Percentiles rank a stretch among this genome's conserved stretches.
Conservation (phyloP, 2,329 filamentous ascomycete species). For the Plenodomus lindquistii region DNA sequence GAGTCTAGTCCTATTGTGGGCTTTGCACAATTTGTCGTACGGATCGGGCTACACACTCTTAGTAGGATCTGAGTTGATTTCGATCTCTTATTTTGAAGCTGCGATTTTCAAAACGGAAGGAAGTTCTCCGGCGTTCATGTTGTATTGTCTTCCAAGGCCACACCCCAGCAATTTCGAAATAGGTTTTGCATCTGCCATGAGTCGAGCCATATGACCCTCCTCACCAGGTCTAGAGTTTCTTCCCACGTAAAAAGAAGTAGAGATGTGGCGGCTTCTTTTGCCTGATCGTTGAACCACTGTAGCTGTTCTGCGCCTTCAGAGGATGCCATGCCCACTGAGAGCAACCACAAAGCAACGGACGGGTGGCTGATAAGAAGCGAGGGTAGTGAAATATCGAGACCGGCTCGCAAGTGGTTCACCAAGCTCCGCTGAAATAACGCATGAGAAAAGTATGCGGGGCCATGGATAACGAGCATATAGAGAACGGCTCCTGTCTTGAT, state of each 20-base stretch:
- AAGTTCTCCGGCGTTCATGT: too few relatives aligned
- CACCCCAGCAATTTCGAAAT: slow-evolving; percentile 14
- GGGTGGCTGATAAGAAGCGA: slow-evolving; percentile 19
- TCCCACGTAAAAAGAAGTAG: slow-evolving; percentile 10
- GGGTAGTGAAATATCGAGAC: slow-evolving; percentile 61
- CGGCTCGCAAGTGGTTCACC: slow-evolving; percentile 10
- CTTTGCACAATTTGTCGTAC: background rate
- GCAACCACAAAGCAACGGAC: slow-evolving; percentile 19
- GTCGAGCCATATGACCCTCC: slow-evolving; percentile 16
- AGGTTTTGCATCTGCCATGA: slow-evolving; percentile 1
- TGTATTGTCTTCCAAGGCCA: background rate
- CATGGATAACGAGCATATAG: slow-evolving; percentile 60
- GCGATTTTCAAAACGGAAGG: too few relatives aligned
- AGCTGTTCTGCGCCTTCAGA: slow-evolving; percentile 9
- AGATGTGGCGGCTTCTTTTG: background rate
- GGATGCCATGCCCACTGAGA: slow-evolving; percentile 18
- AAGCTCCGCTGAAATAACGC: slow-evolving; percentile 24
- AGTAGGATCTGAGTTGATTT: too few relatives aligned
- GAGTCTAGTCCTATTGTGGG: slow-evolving; percentile 15
- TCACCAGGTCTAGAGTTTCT: background rate
- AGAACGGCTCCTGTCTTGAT: slow-evolving; percentile 55
- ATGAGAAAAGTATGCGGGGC: slow-evolving; percentile 61
- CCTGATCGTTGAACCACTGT: slow-evolving; percentile 17
- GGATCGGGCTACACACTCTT: background rate
- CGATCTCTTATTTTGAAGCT: too few relatives aligned